Base-by-base conservation (phyloP, 805 yeast genomes). In the Lipomyces spencermartinsiae region DNA sequence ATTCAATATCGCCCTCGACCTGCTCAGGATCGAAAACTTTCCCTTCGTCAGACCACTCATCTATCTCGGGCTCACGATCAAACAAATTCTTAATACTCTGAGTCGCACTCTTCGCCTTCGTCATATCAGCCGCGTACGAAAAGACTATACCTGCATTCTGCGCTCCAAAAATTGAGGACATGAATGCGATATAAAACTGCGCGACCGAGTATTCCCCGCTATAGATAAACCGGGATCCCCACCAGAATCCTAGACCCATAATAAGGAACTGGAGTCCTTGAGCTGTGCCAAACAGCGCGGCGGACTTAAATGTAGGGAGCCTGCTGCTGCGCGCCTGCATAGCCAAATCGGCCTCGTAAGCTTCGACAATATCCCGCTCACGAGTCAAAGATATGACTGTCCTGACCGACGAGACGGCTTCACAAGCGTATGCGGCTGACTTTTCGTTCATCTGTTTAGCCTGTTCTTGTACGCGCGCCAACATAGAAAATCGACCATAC, bases 1-100 rank as follows among this genome's bases (percentile, higher is more conserved):
- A 85, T 34, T 74, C 78, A 19, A 92, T 83, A n/a, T 80, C 78
- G 19, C 93, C 93, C n/a, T 74, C 63, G 54, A 82, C 80, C 0
- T 62, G 59, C 33, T 63, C 71, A 6, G 56, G 12, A 8, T 79
- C 73, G 12, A 72, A 61, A 4, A 54, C 54, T 12, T 46, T 58
- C 1, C 82, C 82, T 8, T 70, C 72, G 6, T 58, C 54, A 9
- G 71, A 60, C 77, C 78, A 75, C 10, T 73, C 60, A 62, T 81
- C 83, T 59, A 80, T 78, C n/a, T 64, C 64, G 1, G 84, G 83
- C 49, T 59, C 55, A 10, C 76, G 74, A 12, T 75, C 77, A 55
- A 81, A 70, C 59, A 82, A 57, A 12, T 76, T 69, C 61, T 74
- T 72, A 29, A 81, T 74, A 62, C 76, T 79, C n/a, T 66, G 68